Percentiles rank a stretch among this genome's conserved stretches.
phyloP scores from a whole-genome alignment of 1,139 yeast species.

The Scheffersomyces titani region DNA sequence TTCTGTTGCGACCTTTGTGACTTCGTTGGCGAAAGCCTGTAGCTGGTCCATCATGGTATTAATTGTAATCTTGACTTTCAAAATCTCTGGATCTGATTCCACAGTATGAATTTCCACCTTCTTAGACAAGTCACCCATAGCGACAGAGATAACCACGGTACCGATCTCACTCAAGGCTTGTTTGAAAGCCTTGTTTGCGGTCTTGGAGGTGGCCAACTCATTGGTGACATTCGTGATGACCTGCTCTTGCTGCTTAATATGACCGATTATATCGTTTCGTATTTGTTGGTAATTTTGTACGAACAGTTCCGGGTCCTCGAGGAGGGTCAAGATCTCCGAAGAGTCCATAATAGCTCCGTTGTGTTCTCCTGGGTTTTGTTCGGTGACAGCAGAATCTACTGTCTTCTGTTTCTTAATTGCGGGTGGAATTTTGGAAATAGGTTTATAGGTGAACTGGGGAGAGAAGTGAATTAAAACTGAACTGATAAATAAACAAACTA shows the following conservation, averaged over 20 bases:
- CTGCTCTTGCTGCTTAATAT: slow-evolving; percentile 34
- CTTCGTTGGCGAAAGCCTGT: slow-evolving; percentile 80
- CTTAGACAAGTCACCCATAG: slow-evolving; percentile 81
- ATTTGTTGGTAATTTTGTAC: slow-evolving; percentile 29
- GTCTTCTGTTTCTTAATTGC: slow-evolving; percentile 9
- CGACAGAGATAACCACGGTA: slow-evolving; percentile 79
- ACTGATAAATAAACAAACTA: neutral
- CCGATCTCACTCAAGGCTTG: slow-evolving; percentile 79
- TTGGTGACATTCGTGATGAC: slow-evolving; percentile 29
- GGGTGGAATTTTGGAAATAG: slow-evolving; percentile 10
- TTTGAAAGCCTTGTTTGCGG: slow-evolving; percentile 75
- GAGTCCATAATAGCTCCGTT: slow-evolving; percentile 26
- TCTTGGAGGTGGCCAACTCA: slow-evolving; percentile 55
- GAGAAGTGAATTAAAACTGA: slow-evolving; percentile 1
- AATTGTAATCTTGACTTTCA: slow-evolving; percentile 76
- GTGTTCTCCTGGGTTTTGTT: neutral
- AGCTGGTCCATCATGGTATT: slow-evolving; percentile 88
- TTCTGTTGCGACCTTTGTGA: slow-evolving; percentile 82
- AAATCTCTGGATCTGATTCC: slow-evolving; percentile 73
- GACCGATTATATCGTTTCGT: slow-evolving; percentile 34
- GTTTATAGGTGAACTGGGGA: neutral
- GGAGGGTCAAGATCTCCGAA: slow-evolving; percentile 33
- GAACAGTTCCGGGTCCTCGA: slow-evolving; percentile 43
- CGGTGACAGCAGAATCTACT: neutral
- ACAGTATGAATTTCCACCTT: slow-evolving; percentile 72